Percentiles rank a stretch among this genome's conserved stretches.
Conservation (phyloP, 148 eudicot species). For the Selenicereus undatus region DNA sequence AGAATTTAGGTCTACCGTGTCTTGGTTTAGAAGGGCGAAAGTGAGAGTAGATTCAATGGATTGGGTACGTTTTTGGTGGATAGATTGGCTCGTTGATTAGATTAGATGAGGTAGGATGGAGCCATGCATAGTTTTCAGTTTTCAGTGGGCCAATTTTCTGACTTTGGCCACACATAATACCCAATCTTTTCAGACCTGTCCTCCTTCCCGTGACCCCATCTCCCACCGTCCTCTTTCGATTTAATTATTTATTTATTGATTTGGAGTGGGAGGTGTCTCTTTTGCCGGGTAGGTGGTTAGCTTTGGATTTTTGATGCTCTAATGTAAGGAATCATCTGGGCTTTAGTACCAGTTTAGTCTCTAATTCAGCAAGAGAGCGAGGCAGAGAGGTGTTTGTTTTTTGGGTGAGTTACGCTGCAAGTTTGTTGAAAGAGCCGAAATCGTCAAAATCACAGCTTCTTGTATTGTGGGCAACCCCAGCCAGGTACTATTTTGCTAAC, state of each 20-base stretch:
- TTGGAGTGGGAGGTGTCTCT: not conserved
- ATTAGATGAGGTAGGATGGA: not conserved
- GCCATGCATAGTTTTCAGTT: conserved; percentile 2
- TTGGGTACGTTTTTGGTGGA: not conserved
- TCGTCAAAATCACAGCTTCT: conserved; percentile 11
- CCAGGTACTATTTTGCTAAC: conserved; percentile 20
- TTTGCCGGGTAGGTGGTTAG: conserved; percentile 14
- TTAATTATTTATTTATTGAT: too few species aligned
- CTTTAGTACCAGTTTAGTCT: not conserved
- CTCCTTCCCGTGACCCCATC: too few species aligned
- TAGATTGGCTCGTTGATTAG: not conserved
- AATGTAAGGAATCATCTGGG: not conserved
- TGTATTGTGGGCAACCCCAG: not conserved
- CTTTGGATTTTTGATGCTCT: not conserved
- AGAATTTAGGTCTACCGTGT: not conserved
- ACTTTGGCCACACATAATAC: conserved; percentile 6
- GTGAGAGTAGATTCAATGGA: not conserved
- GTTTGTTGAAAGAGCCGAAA: conserved; percentile 8
- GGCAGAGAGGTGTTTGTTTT: conserved; percentile 1
- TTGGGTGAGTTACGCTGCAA: not conserved
- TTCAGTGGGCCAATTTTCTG: conserved; percentile 11
- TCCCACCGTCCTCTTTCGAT: too few species aligned
- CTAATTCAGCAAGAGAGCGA: not conserved
- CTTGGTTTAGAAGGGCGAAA: not conserved
- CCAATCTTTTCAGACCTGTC: conserved; percentile 7